A percentile compares a stretch with the other conserved stretches of the same genome.
These are phyloP conservation scores for Quercus parvula DNA, from an alignment of 306 rosid genomes.

Conservation along the genomic window DNA sequence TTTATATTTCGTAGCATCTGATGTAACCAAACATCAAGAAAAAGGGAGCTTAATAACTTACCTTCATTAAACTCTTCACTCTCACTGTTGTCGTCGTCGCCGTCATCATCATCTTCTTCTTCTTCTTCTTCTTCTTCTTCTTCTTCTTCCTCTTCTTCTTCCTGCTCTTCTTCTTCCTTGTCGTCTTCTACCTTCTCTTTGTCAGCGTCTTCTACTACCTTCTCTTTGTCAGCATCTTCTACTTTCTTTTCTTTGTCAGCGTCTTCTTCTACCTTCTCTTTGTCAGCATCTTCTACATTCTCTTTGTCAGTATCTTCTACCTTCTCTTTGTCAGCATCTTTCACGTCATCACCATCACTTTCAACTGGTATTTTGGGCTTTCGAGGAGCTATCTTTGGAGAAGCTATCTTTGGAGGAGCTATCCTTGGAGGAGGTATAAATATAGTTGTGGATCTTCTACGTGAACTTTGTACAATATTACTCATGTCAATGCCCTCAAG, in stretches of 20 bases:
- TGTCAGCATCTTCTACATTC: slow-evolving; percentile 23
- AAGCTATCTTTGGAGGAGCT: no score
- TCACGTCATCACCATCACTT: slow-evolving; percentile 46
- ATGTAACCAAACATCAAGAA: slow-evolving; percentile 10
- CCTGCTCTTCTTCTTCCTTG: slow-evolving; percentile 30
- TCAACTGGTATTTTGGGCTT: slow-evolving; percentile 48
- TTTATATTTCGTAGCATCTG: background rate
- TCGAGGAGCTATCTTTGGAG: no score
- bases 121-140: slow-evolving; percentile 49
- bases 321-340: slow-evolving; percentile 40
- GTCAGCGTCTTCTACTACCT: slow-evolving; percentile 24
- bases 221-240: slow-evolving; percentile 38
- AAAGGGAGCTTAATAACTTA: slow-evolving; percentile 24
- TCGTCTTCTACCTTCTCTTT: slow-evolving; percentile 38
- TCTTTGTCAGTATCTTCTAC: slow-evolving; percentile 19
- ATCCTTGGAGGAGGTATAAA: slow-evolving; percentile 63
- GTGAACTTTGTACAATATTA: slow-evolving; percentile 83
- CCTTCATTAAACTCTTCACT: slow-evolving; percentile 76
- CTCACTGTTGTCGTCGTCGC: slow-evolving; percentile 54
- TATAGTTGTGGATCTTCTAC: slow-evolving; percentile 71
- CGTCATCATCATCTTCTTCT: slow-evolving; percentile 18
- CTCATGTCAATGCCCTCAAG: slow-evolving; percentile 95
- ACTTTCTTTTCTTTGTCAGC: slow-evolving; percentile 51
- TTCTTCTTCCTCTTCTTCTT: slow-evolving; percentile 42
- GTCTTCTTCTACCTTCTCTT: no score